phyloP scores from a whole-genome alignment of 306 rosid species.

The Cyamopsis tetragonoloba region DNA sequence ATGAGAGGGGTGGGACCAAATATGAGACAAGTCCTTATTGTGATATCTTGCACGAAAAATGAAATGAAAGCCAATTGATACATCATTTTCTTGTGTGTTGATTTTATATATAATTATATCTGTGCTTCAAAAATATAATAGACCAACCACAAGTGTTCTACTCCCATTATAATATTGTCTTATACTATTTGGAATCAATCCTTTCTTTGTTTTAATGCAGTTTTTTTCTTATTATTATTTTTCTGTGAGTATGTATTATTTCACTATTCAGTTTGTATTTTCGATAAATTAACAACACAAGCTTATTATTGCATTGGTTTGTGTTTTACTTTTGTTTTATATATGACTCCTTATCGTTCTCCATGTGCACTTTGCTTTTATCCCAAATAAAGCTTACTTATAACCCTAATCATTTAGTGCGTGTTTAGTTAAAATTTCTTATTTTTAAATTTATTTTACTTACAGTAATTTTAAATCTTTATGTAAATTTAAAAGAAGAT shows the following conservation, averaged over 20 bases:
- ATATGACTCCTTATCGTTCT: constrained; percentile 6
- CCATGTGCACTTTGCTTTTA: constrained; percentile 46
- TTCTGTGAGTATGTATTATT: too few species aligned
- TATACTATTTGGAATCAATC: constrained; percentile 31
- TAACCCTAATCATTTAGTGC: background rate
- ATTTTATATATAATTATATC: constrained; percentile 9
- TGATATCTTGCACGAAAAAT: constrained; percentile 26
- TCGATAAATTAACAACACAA: background rate
- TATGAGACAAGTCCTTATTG: constrained; percentile 25
- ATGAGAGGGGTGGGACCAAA: constrained; percentile 23
- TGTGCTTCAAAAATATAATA: constrained; percentile 32
- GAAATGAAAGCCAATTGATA: constrained; percentile 24
- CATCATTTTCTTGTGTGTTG: constrained; percentile 38
- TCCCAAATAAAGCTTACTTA: constrained; percentile 15
- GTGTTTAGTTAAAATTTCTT: background rate
- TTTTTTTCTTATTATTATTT: too few species aligned
- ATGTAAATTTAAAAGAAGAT: too few species aligned
- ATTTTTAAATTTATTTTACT: too few species aligned
- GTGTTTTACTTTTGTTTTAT: constrained; percentile 29
- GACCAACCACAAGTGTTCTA: constrained; percentile 26
- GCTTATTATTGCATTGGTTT: constrained; percentile 12
- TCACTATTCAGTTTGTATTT: background rate
- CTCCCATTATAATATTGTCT: constrained; percentile 23
- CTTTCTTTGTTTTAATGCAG: background rate
- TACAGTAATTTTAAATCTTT: too few species aligned